phyloP scores from a whole-genome alignment of 768 basidiomycete genomes.

The Suillus subaureus region DNA sequence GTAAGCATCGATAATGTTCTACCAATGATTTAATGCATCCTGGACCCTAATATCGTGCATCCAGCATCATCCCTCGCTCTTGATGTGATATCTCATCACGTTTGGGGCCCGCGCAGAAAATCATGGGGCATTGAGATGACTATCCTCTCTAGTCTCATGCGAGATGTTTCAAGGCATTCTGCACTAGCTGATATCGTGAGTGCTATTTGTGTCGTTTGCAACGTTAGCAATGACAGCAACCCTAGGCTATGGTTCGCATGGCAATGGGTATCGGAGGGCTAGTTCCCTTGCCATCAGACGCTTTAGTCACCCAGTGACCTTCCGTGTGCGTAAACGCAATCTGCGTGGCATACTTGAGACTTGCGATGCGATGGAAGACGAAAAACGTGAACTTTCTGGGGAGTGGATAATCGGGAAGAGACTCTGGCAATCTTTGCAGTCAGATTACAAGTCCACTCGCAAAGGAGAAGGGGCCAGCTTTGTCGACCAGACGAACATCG shows the following conservation, averaged over 20 bases:
- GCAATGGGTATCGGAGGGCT: slow-evolving; percentile 81
- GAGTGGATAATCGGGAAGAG: slow-evolving; percentile 98
- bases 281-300: slow-evolving; percentile 87
- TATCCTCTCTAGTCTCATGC: slow-evolving; percentile 80
- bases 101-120: slow-evolving; percentile 86
- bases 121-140: slow-evolving; percentile 98
- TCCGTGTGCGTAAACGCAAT: slow-evolving; percentile 70
- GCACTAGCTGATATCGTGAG: slow-evolving; percentile 82
- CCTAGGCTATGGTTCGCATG: slow-evolving; percentile 51
- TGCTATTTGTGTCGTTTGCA: background rate
- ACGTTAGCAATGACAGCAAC: slow-evolving; percentile 9
- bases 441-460: slow-evolving; percentile 69
- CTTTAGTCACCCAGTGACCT: slow-evolving; percentile 92
- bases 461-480: slow-evolving; percentile 21
- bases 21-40: background rate
- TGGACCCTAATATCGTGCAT: background rate
- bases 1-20: slow-evolving; percentile 34
- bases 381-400: slow-evolving; percentile 79
- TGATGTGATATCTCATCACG: slow-evolving; percentile 75
- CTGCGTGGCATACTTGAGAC: slow-evolving; percentile 80
- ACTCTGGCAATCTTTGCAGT: slow-evolving; percentile 85
- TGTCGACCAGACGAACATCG: slow-evolving; percentile 21
- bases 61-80: slow-evolving; percentile 45
- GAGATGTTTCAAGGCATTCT: slow-evolving; percentile 80
- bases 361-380: slow-evolving; percentile 75